Conservation (phyloP, 2,329 filamentous ascomycete genomes). For the Colletotrichum tabaci region DNA sequence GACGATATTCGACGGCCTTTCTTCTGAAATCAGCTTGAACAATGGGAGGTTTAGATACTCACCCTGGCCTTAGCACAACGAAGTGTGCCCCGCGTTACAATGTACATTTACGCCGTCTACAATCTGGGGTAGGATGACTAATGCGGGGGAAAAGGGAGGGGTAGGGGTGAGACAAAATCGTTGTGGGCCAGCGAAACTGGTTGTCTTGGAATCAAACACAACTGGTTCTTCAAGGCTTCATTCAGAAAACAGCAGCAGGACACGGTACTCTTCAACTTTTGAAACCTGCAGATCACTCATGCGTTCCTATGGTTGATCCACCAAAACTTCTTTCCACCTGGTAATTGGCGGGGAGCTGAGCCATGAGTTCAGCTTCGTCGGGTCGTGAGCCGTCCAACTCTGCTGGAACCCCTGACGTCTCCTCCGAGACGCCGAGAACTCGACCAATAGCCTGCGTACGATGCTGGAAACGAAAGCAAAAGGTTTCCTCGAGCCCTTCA, state of each 20-base stretch:
- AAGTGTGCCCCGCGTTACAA: too few species aligned
- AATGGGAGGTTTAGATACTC: too few species aligned
- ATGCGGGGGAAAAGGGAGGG: too few species aligned
- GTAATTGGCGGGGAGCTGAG: background rate
- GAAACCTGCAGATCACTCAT: background rate
- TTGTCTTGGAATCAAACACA: background rate
- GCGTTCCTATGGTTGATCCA: background rate
- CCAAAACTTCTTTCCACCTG: background rate
- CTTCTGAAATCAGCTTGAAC: too few species aligned
- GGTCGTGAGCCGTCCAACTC: slow-evolving; percentile 7
- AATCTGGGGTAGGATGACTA: too few species aligned
- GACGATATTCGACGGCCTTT: too few species aligned
- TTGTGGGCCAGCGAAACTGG: too few species aligned
- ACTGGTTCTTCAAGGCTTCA: background rate
- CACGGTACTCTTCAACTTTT: too few species aligned
- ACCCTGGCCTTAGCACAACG: too few species aligned
- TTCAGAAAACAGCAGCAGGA: background rate
- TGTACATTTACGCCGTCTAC: too few species aligned
- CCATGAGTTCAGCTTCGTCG: slow-evolving; percentile 12
- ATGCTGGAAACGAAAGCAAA: slow-evolving; percentile 39
- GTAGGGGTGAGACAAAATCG: too few species aligned
- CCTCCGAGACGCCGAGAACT: slow-evolving; percentile 2
- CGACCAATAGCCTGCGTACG: slow-evolving; percentile 30
- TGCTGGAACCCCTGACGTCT: background rate
- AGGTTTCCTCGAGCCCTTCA: slow-evolving; percentile 3